Evolutionary conservation across 805 yeast genomes (phyloP).

Genomic region (Sungouiozyma intestinalis): DNA sequence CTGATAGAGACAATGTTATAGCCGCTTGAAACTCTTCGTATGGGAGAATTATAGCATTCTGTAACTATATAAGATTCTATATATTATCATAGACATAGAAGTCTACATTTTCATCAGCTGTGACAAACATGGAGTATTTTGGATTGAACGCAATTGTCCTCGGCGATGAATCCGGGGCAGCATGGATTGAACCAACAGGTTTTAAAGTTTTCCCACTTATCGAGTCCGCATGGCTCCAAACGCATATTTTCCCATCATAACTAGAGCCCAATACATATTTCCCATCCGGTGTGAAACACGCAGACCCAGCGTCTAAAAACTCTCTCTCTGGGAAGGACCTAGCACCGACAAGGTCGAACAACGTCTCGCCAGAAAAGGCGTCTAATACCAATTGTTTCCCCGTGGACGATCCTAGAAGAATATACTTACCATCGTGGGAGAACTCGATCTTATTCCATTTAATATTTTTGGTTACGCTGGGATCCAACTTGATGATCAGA

Average conservation of each 20-base stretch:
- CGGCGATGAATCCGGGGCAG: conserved; percentile 30
- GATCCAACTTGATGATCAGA: conserved; percentile 32
- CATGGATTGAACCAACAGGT: conserved; percentile 20
- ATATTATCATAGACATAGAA: conserved; percentile 24
- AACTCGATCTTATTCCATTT: conserved; percentile 64
- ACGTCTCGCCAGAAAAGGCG: conserved; percentile 51
- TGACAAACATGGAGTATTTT: conserved; percentile 30
- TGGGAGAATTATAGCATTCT: too few species aligned
- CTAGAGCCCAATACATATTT: conserved; percentile 50
- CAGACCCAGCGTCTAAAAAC: conserved; percentile 43
- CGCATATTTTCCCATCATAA: conserved; percentile 39
- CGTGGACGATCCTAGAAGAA: conserved; percentile 49
- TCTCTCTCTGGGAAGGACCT: conserved; percentile 34
- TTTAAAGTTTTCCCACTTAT: conserved; percentile 20
- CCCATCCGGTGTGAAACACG: conserved; percentile 61
- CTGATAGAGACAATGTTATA: conserved; percentile 37
- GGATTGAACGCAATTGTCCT: conserved; percentile 34
- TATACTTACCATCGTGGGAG: conserved; percentile 60
- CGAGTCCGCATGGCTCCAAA: conserved; percentile 40
- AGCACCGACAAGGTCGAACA: conserved; percentile 40
- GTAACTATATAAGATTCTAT: background rate
- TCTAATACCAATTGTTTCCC: conserved; percentile 55
- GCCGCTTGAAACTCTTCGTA: conserved; percentile 5
- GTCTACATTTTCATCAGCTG: conserved; percentile 31
- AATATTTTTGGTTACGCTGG: conserved; percentile 9